A percentile compares a stretch with the other conserved stretches of the same genome.
Evolutionary conservation across 441 rosid genomes (phyloP).

Genomic region (Viola pubescens): DNA sequence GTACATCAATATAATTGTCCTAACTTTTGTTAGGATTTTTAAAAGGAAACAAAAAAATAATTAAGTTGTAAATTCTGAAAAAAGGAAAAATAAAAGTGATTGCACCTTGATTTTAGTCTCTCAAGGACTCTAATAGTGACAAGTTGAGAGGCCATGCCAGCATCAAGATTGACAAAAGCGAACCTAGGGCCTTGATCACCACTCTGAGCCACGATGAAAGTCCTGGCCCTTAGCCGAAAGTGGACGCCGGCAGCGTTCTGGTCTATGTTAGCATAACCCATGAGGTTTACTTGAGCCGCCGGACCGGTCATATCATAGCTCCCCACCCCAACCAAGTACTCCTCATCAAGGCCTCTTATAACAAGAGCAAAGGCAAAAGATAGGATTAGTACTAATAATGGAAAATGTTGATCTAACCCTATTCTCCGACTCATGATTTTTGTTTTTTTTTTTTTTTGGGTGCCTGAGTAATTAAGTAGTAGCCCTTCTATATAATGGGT

Average conservation of each 20-base stretch:
- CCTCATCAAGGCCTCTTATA: slow-evolving; percentile 12
- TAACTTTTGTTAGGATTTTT: too few species aligned
- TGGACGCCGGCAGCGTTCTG: slow-evolving; percentile 52
- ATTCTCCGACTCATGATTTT: slow-evolving; percentile 3
- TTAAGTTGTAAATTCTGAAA: neutral
- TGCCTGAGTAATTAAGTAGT: too few species aligned
- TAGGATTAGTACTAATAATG: slow-evolving; percentile 3
- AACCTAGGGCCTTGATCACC: slow-evolving; percentile 33
- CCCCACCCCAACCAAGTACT: slow-evolving; percentile 45
- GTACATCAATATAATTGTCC: too few species aligned
- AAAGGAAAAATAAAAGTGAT: neutral
- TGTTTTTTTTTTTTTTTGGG: neutral
- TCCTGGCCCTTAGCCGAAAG: slow-evolving; percentile 50
- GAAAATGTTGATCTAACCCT: neutral
- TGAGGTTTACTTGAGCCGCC: slow-evolving; percentile 49
- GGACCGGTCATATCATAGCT: slow-evolving; percentile 60
- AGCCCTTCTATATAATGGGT: too few species aligned
- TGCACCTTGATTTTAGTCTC: slow-evolving; percentile 41
- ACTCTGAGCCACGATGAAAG: slow-evolving; percentile 42
- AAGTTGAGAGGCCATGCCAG: slow-evolving; percentile 63
- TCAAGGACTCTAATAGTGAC: slow-evolving; percentile 39
- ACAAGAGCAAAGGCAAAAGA: neutral
- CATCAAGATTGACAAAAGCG: slow-evolving; percentile 58
- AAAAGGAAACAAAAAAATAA: too few species aligned
- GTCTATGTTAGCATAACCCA: slow-evolving; percentile 51